Percentiles rank a stretch among this genome's conserved stretches.
Evolutionary conservation across 495 filamentous ascomycete species (phyloP).

Genomic region (Hamigera avellanea): DNA sequence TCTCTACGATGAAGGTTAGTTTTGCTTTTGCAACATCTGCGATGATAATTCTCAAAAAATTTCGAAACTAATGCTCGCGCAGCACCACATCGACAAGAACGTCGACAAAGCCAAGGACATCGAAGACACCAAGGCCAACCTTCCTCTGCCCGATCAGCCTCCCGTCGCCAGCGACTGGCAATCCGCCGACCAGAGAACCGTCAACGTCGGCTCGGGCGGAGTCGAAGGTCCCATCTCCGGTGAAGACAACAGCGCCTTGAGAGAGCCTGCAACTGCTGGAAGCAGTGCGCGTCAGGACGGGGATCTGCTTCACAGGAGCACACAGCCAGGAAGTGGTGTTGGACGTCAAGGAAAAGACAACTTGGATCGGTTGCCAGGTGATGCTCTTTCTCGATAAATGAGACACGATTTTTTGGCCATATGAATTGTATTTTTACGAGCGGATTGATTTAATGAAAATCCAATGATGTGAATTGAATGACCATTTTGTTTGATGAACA

Average conservation of each 20-base stretch:
- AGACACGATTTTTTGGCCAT: not conserved
- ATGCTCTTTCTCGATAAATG: conserved; percentile 21
- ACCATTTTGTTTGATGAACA: conserved; percentile 6
- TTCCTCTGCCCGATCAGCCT: conserved; percentile 69
- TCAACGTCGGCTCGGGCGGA: conserved; percentile 56
- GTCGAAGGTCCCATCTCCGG: conserved; percentile 41
- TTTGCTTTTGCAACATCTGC: not conserved
- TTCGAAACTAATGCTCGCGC: conserved; percentile 2
- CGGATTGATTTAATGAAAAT: conserved; percentile 1
- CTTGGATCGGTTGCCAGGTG: conserved; percentile 36
- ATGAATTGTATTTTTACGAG: not conserved
- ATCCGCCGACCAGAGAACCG: conserved; percentile 51
- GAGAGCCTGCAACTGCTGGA: conserved; percentile 49
- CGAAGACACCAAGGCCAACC: conserved; percentile 52
- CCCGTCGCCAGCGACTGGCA: conserved; percentile 66
- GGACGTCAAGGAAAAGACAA: conserved; percentile 45
- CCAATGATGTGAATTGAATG: conserved; percentile 9
- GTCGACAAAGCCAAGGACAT: conserved; percentile 51
- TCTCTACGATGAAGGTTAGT: conserved; percentile 35
- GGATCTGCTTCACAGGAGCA: conserved; percentile 24
- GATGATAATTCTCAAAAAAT: not conserved
- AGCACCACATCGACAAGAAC: conserved; percentile 39
- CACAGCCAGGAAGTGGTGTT: conserved; percentile 28
- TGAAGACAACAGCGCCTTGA: conserved; percentile 41
- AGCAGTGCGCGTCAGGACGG: conserved; percentile 44